phyloP scores from a whole-genome alignment of 2,329 filamentous ascomycete genomes.

The Aureobasidium sp. region DNA sequence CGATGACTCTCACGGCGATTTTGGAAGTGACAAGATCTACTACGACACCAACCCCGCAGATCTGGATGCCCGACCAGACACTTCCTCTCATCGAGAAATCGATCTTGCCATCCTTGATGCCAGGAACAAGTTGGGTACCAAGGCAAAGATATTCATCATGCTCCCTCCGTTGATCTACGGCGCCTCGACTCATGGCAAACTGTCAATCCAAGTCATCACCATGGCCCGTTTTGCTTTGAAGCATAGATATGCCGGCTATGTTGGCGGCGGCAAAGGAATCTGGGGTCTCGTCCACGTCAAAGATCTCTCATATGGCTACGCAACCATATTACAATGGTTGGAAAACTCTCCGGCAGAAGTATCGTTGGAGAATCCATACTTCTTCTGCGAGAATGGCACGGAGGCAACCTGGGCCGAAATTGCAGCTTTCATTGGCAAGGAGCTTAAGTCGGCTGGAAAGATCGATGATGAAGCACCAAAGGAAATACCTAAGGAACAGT shows the following conservation, averaged over 20 bases:
- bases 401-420: constrained; percentile 41
- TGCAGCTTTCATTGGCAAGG: constrained; percentile 33
- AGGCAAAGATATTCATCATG: constrained; percentile 43
- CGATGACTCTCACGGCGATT: constrained; percentile 32
- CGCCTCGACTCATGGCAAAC: constrained; percentile 32
- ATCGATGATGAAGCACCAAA: constrained; percentile 33
- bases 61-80: constrained; percentile 38
- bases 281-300: constrained; percentile 42
- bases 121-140: constrained; percentile 31
- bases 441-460: constrained; percentile 33
- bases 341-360: constrained; percentile 30
- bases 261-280: constrained; percentile 39
- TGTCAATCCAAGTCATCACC: constrained; percentile 44
- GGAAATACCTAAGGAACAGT: constrained; percentile 33
- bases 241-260: constrained; percentile 40
- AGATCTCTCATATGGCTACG: constrained; percentile 42
- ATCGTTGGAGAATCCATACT: constrained; percentile 41
- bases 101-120: constrained; percentile 40
- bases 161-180: constrained; percentile 45
- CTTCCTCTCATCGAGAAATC: constrained; percentile 40
- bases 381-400: constrained; percentile 42
- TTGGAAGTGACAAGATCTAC: constrained; percentile 36
- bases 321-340: constrained; percentile 40
- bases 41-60: constrained; percentile 35
- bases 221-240: constrained; percentile 44